Evolutionary conservation across 257 asterid genomes (phyloP).

Genomic region (Nicotiana benthamiana): DNA sequence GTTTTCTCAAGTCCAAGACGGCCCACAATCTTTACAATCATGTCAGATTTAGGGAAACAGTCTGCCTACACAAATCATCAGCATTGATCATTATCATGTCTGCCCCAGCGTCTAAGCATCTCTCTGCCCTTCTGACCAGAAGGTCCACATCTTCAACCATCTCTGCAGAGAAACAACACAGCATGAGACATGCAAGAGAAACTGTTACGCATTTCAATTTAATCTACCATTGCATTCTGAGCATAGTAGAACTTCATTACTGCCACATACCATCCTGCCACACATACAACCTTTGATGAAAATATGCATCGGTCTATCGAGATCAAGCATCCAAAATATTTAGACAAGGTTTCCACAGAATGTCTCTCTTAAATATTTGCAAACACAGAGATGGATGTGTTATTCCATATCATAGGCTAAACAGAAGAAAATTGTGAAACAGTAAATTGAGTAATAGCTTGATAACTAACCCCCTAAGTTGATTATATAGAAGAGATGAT

Average conservation of each 20-base stretch:
- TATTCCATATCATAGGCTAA: background rate
- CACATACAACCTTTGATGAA: background rate
- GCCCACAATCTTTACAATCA: conserved; percentile 69
- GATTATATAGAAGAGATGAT: background rate
- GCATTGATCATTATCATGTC: conserved; percentile 96
- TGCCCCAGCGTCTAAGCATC: conserved; percentile 98
- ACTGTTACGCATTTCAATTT: background rate
- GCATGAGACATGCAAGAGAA: background rate
- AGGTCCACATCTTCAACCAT: conserved; percentile 83
- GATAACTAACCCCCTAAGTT: background rate
- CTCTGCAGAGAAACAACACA: conserved; percentile 39
- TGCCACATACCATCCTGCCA: background rate
- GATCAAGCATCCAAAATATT: background rate
- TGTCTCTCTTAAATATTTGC: background rate
- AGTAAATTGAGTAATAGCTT: background rate
- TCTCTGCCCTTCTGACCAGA: conserved; percentile 80
- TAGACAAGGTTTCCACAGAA: background rate
- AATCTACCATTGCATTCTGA: background rate
- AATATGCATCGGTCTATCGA: background rate
- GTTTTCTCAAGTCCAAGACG: conserved; percentile 88
- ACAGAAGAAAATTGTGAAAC: background rate
- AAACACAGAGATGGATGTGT: background rate
- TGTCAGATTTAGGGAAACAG: conserved; percentile 69
- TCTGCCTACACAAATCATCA: conserved; percentile 62
- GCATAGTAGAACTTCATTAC: background rate